These are phyloP conservation scores for Pleurostoma richardsiae DNA, from an alignment of 2,329 filamentous ascomycete genomes.

Conservation along the genomic window DNA sequence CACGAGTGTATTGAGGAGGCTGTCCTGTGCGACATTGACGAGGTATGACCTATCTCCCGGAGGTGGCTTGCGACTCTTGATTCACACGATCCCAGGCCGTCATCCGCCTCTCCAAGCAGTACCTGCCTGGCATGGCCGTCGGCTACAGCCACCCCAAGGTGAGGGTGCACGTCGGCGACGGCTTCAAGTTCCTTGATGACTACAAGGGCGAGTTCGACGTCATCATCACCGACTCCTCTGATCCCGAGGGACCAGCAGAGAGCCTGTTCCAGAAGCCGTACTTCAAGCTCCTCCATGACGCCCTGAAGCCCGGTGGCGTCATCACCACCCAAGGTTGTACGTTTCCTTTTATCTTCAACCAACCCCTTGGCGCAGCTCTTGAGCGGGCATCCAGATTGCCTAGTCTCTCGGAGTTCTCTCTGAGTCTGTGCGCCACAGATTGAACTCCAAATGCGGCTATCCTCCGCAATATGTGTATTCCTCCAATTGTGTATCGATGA, in stretches of 20 bases:
- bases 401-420: constrained; percentile 13
- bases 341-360: constrained; percentile 56
- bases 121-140: constrained; percentile 87
- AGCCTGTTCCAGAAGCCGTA: constrained; percentile 97
- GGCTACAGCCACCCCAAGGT: constrained; percentile 93
- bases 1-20: constrained; percentile 96
- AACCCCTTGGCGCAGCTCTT: constrained; percentile 16
- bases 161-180: constrained; percentile 89
- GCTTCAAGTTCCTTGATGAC: constrained; percentile 97
- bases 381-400: constrained; percentile 25
- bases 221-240: constrained; percentile 98
- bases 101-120: constrained; percentile 97
- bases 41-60: constrained; percentile 44
- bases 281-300: constrained; percentile 88
- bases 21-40: constrained; percentile 96
- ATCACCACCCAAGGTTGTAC: constrained; percentile 99
- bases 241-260: constrained; percentile 95
- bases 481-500: too few relatives aligned
- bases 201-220: constrained; percentile 98
- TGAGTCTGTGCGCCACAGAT: neutral
- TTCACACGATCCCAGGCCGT: constrained; percentile 59
- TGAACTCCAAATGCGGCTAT: too few relatives aligned
- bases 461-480: too few relatives aligned
- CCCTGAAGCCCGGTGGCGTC: constrained; percentile 90
- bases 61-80: neutral